Base-by-base conservation (phyloP, 2,329 filamentous ascomycete species). In the Pezizomycotina sp. region DNA sequence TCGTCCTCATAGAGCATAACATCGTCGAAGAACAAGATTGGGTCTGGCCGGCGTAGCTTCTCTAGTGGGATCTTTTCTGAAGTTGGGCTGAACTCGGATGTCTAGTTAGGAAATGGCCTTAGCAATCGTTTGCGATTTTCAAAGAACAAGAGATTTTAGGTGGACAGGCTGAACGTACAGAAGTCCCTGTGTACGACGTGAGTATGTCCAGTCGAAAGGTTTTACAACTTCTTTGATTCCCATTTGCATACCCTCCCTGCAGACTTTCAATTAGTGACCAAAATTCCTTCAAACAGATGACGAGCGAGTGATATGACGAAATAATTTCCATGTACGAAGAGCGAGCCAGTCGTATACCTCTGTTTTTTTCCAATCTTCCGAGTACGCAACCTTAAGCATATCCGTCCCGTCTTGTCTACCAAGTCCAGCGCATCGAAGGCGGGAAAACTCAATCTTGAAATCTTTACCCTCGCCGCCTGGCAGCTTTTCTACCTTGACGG, bases 171-270 rank as follows among this genome's bases (percentile, higher is more conserved):
- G n/a, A n/a, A n/a, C n/a, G 15, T 44, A 42, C 8, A 6, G 38
- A 76, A 59, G 77, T 81, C 32, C 89, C 89, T 38, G 67, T 68
- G 59, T 92, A 98, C 48, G 75, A 68, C 22, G 86, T 92, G 74
- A 89, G 60, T 95, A 98, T 45, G 82, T 92, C 89, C 89, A 98
- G 61, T 98, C 89, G 56, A 91, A 98, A 3, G 86, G 84, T 61
- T 84, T 84, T 36, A 98, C 81, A 16, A 93, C 76, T 55, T 93
- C 82, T 54, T 81, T 82, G 56, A 98, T 92, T 37, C 77, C 80
- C 51, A 77, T 70, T 47, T 83, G 78, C 31, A 78, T 77, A 50
- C 79, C 79, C 56, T 76, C 73, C 56, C 83, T 82, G 39, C 65
- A 59, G 16, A 7, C 25, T 8, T 26, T 52, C 31, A 52, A 43